A percentile compares a stretch with the other conserved stretches of the same genome.
Conservation (phyloP, 2,329 filamentous ascomycete species). For the Neoascochyta sp. region DNA sequence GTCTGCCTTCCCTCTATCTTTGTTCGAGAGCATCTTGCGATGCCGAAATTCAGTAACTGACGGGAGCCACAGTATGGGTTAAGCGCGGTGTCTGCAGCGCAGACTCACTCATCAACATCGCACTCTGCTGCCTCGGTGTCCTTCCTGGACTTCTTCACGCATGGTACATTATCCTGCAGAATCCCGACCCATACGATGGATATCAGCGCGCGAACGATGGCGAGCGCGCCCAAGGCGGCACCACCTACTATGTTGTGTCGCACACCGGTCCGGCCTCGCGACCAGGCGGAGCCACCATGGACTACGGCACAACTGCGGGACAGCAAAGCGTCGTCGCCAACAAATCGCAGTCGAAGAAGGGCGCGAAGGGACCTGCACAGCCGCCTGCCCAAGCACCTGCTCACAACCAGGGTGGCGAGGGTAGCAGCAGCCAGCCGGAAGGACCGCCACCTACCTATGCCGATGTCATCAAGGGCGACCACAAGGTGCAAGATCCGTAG, state of each 20-base stretch:
- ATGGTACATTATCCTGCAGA: constrained; percentile 96
- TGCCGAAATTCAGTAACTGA: too few relatives aligned
- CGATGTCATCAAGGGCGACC: constrained; percentile 81
- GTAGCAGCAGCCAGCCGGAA: constrained; percentile 32
- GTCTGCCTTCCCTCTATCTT: too few relatives aligned
- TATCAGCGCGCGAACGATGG: constrained; percentile 61
- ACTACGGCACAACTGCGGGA: constrained; percentile 44
- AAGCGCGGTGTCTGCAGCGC: constrained; percentile 90
- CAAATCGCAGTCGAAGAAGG: constrained; percentile 18
- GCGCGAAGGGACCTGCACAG: constrained; percentile 9
- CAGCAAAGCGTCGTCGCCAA: constrained; percentile 38
- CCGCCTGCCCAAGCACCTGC: constrained; percentile 13
- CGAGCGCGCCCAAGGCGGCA: constrained; percentile 41
- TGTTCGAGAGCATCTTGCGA: too few relatives aligned
- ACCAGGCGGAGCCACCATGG: constrained; percentile 14
- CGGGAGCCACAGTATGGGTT: constrained; percentile 71
- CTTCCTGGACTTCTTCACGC: constrained; percentile 87
- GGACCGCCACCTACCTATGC: constrained; percentile 77
- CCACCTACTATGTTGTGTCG: constrained; percentile 26
- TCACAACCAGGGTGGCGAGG: constrained; percentile 14
- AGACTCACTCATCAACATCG: constrained; percentile 92
- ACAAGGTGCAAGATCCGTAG: constrained; percentile 70
- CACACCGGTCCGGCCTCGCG: constrained; percentile 40
- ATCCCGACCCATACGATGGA: constrained; percentile 63
- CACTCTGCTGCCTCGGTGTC: constrained; percentile 61